A percentile compares a stretch with the other conserved stretches of the same genome.
phyloP scores from a whole-genome alignment of 1,284 basidiomycete genomes.

The Pseudozyma thailandica region DNA sequence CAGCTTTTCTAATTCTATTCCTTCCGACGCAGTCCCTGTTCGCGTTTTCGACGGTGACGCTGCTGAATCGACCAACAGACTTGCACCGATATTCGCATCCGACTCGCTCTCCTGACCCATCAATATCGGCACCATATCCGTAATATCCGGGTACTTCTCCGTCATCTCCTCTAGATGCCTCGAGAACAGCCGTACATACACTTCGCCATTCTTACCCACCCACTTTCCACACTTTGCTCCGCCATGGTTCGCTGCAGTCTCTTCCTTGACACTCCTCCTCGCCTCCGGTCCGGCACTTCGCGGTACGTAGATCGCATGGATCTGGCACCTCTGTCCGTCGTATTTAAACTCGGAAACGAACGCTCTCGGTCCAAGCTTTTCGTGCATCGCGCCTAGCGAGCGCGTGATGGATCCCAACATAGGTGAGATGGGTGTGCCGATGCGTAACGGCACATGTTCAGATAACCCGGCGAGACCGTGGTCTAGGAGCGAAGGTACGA shows the following conservation, averaged over 20 bases:
- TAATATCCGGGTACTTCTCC: constrained; percentile 86
- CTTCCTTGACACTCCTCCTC: constrained; percentile 30
- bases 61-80: constrained; percentile 3
- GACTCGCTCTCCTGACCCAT: constrained; percentile 46
- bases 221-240: constrained; percentile 53
- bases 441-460: constrained; percentile 75
- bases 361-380: constrained; percentile 71
- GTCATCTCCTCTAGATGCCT: constrained; percentile 93
- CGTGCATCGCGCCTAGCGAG: constrained; percentile 84
- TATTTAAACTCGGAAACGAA: constrained; percentile 77
- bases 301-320: constrained; percentile 73
- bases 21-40: background rate
- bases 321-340: constrained; percentile 87
- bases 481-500: constrained; percentile 74
- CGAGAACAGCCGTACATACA: constrained; percentile 80
- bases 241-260: constrained; percentile 9
- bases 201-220: constrained; percentile 52
- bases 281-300: constrained; percentile 37
- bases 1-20: background rate
- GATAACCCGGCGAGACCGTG: constrained; percentile 61
- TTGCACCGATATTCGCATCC: constrained; percentile 16
- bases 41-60: background rate
- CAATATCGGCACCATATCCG: constrained; percentile 69
- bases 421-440: constrained; percentile 73
- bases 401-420: constrained; percentile 75